These are phyloP conservation scores for Trichopus zeylanicus DNA, from an alignment of 116 monocot species.

Conservation along the genomic window DNA sequence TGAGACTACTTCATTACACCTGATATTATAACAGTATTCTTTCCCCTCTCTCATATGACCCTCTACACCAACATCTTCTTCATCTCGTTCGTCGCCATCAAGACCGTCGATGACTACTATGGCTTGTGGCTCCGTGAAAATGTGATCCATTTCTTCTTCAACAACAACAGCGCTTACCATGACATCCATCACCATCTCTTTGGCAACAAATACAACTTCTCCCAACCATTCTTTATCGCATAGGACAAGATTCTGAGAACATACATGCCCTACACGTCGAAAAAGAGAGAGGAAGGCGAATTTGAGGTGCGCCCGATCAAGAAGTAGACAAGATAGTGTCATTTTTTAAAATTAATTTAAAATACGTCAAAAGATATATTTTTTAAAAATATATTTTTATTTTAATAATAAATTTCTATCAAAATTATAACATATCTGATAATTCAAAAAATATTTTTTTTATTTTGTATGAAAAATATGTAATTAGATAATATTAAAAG, in stretches of 20 bases:
- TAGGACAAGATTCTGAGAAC: constrained; percentile 1
- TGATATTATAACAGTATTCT: too few species aligned
- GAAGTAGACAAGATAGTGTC: too few species aligned
- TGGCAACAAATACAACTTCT: constrained; percentile 8
- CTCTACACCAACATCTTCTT: not conserved
- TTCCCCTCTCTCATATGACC: not conserved
- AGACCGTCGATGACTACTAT: not conserved
- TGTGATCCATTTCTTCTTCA: not conserved
- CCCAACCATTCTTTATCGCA: not conserved
- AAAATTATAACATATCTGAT: too few species aligned
- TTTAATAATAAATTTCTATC: too few species aligned
- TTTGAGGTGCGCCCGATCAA: not conserved
- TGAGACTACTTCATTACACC: too few species aligned
- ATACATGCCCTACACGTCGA: not conserved
- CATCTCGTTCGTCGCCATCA: constrained; percentile 1
- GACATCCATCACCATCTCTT: not conserved
- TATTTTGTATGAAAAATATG: too few species aligned
- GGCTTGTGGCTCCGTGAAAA: constrained; percentile 1
- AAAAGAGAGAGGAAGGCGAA: not conserved
- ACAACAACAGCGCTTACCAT: constrained; percentile 2
- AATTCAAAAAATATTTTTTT: too few species aligned
- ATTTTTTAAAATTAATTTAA: too few species aligned
- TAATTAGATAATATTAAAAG: too few species aligned
- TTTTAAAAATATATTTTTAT: too few species aligned
- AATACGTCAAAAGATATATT: too few species aligned